Percentiles rank a stretch among this genome's conserved stretches.
phyloP scores from a whole-genome alignment of 140 eudicot species.

The Cichorium intybus region DNA sequence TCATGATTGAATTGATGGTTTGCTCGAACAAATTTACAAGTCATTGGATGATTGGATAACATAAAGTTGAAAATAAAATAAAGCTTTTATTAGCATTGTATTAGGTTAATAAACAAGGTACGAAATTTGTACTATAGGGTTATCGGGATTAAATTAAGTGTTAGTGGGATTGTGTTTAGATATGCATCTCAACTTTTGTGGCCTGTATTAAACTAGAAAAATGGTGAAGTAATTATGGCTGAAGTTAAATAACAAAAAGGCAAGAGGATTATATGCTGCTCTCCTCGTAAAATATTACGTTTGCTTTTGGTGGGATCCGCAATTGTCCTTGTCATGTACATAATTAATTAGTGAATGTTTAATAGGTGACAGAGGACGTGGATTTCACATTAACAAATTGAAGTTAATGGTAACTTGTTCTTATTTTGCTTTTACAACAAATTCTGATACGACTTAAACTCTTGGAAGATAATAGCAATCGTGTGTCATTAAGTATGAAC shows the following conservation, averaged over 20 bases:
- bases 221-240: background rate
- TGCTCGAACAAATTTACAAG: background rate
- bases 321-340: constrained; percentile 26
- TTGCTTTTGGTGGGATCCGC: constrained; percentile 2
- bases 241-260: constrained; percentile 18
- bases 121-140: background rate
- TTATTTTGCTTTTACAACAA: background rate
- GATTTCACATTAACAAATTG: constrained; percentile 17
- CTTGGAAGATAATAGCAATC: background rate
- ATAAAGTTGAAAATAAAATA: background rate
- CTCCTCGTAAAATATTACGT: background rate
- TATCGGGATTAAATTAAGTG: constrained; percentile 6
- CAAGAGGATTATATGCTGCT: constrained; percentile 17
- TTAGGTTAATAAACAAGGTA: constrained; percentile 3
- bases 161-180: constrained; percentile 23
- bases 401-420: background rate
- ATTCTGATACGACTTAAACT: background rate
- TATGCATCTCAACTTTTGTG: constrained; percentile 23
- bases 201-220: constrained; percentile 16
- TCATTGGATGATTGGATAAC: background rate
- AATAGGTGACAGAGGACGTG: constrained; percentile 26
- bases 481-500: background rate
- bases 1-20: background rate
- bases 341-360: constrained; percentile 7
- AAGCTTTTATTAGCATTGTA: background rate